Conservation (phyloP, 768 basidiomycete genomes). For the Ephemerocybe angulata region DNA sequence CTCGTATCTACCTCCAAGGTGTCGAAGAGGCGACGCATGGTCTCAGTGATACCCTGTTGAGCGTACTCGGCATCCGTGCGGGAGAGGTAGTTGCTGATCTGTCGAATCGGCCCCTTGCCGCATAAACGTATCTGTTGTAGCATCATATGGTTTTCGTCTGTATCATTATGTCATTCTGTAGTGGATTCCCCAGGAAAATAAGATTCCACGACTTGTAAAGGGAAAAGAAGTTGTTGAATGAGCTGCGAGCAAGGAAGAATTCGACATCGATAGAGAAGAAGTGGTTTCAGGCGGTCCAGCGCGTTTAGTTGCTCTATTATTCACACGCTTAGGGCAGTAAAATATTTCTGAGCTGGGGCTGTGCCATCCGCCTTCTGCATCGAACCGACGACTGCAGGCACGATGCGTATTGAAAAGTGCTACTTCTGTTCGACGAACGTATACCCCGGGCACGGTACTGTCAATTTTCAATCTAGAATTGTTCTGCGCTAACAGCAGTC, state of each 20-base stretch:
- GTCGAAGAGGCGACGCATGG: slow-evolving; percentile 39
- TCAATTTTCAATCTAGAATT: too few species aligned
- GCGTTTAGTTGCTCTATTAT: not conserved
- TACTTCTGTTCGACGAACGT: slow-evolving; percentile 97
- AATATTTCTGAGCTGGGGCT: not conserved
- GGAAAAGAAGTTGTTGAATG: too few species aligned
- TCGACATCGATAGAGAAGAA: not conserved
- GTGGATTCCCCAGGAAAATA: not conserved
- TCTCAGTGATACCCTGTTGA: slow-evolving; percentile 44
- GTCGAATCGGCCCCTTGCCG: slow-evolving; percentile 12
- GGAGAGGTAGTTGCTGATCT: slow-evolving; percentile 44
- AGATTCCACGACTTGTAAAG: too few species aligned
- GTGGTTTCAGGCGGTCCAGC: not conserved
- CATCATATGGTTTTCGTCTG: not conserved
- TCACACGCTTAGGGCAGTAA: too few species aligned
- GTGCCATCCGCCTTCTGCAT: not conserved
- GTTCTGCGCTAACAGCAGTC: not conserved
- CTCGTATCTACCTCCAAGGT: slow-evolving; percentile 34
- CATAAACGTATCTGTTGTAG: not conserved
- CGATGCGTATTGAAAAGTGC: slow-evolving; percentile 96
- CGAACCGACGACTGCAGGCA: not conserved
- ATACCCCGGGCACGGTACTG: slow-evolving; percentile 90
- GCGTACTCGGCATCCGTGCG: slow-evolving; percentile 40
- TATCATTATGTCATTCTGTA: not conserved
- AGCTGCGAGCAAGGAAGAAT: not conserved